Percentiles rank a stretch among this genome's conserved stretches.
Evolutionary conservation across 75 land plant genomes (phyloP).

Genomic region (Picea sitchensis): DNA sequence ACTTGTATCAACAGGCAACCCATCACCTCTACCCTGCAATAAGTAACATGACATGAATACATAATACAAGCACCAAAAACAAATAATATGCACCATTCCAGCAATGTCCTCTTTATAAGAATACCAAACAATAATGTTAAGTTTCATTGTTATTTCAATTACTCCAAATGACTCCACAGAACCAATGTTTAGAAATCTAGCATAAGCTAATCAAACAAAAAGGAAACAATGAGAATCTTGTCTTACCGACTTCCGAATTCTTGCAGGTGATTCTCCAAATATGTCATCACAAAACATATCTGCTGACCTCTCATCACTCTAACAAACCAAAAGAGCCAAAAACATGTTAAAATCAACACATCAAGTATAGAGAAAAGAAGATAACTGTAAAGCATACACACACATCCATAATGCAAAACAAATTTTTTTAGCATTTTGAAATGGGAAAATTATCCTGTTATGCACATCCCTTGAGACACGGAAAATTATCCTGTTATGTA

Average conservation of each 20-base stretch:
- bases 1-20: constrained; percentile 66
- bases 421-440: too few species aligned
- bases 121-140: neutral
- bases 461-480: too few species aligned
- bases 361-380: neutral
- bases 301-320: constrained; percentile 84
- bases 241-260: constrained; percentile 68
- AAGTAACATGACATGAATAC: neutral
- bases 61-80: neutral
- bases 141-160: neutral
- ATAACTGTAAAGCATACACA: neutral
- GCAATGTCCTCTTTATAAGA: neutral
- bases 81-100: neutral
- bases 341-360: neutral
- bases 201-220: neutral
- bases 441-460: too few species aligned
- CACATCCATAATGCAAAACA: neutral
- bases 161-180: neutral
- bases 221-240: constrained; percentile 1
- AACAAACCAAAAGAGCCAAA: constrained; percentile 11
- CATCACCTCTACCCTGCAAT: constrained; percentile 76
- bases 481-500: too few species aligned
- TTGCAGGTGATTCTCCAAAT: constrained; percentile 96
- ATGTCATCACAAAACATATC: constrained; percentile 96
- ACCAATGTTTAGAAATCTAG: neutral